Evolutionary conservation across 805 yeast species (phyloP), one percentile per base, ranked within the genome.

Genomic region (Yarrowia divulgata): DNA sequence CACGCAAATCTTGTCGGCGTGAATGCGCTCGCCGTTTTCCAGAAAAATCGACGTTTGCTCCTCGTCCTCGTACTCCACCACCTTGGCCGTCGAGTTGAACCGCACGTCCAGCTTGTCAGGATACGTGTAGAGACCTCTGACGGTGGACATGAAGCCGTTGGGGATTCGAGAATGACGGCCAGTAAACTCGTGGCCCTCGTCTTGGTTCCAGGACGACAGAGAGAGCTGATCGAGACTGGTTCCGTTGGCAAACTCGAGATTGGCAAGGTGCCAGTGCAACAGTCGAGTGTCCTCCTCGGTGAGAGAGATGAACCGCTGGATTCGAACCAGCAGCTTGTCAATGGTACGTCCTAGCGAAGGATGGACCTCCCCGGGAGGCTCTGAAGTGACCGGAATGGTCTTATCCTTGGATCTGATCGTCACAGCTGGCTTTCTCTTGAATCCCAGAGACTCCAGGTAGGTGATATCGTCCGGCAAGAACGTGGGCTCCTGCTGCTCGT

Each of bases 141-240:
- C 75, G 18, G 81, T 72, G 0, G 80, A 71, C 70, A 73, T 72
- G 73, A 75, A 78, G 1, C 82, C 83, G 50, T 78, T 76, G 18
- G 77, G 73, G 2, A 80, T 72, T 77, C 80, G 79, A 1, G 79
- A 75, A 67, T 79, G 82, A 16, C 76, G 73, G 2, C 83, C 83
- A 1, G 79, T 74, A 62, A 81, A 80, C 67, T 80, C 76, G 60
- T 79, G 77, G 1, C 77, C 79, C 40, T 80, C 81, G 50, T 81
- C 81, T 68, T 81, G 83, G 35, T 80, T 80, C 83, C 83, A 81
- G 19, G 78, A 73, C 8, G 77, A 73, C 19, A 81, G 72, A 66
- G 82, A 77, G 34, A 80, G 74, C 37, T 75, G 71, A 60, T 79
- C 76, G 23, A 79, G 71, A 14, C 73, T 69, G 19, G 79, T 76